These are phyloP conservation scores for Metarhizium robertsii DNA, from an alignment of 2,329 filamentous ascomycete genomes.

Conservation along the genomic window DNA sequence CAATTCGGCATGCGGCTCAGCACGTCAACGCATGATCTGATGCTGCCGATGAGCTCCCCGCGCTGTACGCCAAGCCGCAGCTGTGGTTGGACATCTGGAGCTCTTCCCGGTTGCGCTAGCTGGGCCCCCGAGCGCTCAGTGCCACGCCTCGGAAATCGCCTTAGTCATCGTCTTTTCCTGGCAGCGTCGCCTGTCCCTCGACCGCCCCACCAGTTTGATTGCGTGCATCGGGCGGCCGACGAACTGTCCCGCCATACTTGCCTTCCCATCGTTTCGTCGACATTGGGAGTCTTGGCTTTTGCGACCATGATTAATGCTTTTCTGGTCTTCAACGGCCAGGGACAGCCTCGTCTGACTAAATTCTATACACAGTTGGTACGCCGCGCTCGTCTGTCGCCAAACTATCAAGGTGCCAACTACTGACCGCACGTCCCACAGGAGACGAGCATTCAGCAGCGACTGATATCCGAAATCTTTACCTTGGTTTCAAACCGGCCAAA, in stretches of 20 bases:
- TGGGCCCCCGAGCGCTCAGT: not conserved
- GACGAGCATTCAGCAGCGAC: constrained; percentile 90
- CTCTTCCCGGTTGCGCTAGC: not conserved
- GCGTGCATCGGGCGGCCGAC: not conserved
- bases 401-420: not conserved
- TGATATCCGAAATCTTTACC: constrained; percentile 95
- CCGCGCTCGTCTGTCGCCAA: not conserved
- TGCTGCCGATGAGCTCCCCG: not conserved
- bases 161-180: not conserved
- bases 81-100: not conserved
- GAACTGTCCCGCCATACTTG: not conserved
- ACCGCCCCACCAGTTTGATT: not conserved
- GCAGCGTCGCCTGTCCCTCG: too few species aligned
- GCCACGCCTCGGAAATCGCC: not conserved
- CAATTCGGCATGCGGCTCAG: not conserved
- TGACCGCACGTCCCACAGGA: constrained; percentile 49
- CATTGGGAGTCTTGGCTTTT: constrained; percentile 10
- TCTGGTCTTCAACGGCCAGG: constrained; percentile 96
- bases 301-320: constrained; percentile 91
- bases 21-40: not conserved
- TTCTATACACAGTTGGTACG: constrained; percentile 93
- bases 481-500: constrained; percentile 84
- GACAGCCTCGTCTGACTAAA: constrained; percentile 91
- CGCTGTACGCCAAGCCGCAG: constrained; percentile 5
- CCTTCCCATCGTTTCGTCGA: not conserved